Conservation (phyloP, 1,139 yeast genomes). For the Taphrina pruni region DNA sequence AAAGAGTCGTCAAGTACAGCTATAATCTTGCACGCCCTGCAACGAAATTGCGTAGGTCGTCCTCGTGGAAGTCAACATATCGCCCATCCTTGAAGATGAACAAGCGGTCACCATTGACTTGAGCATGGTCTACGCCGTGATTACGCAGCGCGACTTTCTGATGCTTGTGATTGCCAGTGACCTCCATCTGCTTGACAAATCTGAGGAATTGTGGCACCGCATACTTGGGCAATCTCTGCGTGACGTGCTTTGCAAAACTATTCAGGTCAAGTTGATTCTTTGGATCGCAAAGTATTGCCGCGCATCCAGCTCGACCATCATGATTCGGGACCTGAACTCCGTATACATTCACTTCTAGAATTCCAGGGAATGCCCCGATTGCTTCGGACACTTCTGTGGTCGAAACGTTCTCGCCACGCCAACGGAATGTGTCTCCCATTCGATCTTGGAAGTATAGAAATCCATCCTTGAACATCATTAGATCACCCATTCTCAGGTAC, state of each 20-base stretch:
- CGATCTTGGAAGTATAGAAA: slow-evolving; percentile 86
- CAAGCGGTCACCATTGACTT: slow-evolving; percentile 12
- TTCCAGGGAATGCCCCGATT: slow-evolving; percentile 54
- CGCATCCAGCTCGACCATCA: slow-evolving; percentile 96
- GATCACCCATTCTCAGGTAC: slow-evolving; percentile 88
- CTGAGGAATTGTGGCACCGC: slow-evolving; percentile 87
- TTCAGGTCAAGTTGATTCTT: slow-evolving; percentile 51
- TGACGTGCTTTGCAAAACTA: slow-evolving; percentile 55
- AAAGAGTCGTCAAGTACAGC: no score
- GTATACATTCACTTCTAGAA: slow-evolving; percentile 80
- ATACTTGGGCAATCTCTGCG: slow-evolving; percentile 71
- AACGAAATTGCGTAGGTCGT: slow-evolving; percentile 4
- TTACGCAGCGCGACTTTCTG: slow-evolving; percentile 61
- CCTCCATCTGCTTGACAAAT: slow-evolving; percentile 64
- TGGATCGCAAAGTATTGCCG: slow-evolving; percentile 67
- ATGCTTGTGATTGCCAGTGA: slow-evolving; percentile 84
- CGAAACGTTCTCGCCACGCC: slow-evolving; percentile 96
- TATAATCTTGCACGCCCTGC: slow-evolving; percentile 24
- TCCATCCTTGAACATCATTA: slow-evolving; percentile 73
- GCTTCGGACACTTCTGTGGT: slow-evolving; percentile 93
- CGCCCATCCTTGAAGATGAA: slow-evolving; percentile 25
- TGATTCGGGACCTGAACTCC: slow-evolving; percentile 87
- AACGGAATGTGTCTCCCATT: slow-evolving; percentile 91
- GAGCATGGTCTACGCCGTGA: slow-evolving; percentile 29
- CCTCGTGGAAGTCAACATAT: slow-evolving; percentile 7